Evolutionary conservation across 768 basidiomycete species (phyloP).

Genomic region (Tulasnella sp.): DNA sequence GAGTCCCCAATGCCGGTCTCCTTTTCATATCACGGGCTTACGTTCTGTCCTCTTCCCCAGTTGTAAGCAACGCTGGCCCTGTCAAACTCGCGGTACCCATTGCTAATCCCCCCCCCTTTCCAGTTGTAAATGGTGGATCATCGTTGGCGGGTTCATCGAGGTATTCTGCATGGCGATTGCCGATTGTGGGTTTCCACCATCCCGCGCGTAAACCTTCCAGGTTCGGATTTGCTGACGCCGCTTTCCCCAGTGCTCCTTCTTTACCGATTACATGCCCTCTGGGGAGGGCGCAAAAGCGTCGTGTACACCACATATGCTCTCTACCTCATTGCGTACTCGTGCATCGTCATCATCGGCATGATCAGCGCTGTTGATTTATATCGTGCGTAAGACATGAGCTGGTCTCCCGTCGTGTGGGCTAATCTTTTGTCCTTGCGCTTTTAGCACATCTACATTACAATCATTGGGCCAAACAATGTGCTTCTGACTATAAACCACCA

Average conservation of each 20-base stretch:
- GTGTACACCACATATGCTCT: not conserved
- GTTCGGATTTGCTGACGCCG: too few relatives aligned
- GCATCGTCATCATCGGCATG: not conserved
- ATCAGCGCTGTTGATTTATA: not conserved
- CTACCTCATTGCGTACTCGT: not conserved
- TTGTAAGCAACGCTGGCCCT: not conserved
- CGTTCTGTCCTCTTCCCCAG: not conserved
- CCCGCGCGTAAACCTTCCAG: too few relatives aligned
- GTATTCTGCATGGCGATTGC: too few relatives aligned
- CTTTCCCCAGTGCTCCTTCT: not conserved
- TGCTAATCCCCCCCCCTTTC: not conserved
- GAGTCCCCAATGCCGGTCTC: not conserved
- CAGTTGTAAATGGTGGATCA: not conserved
- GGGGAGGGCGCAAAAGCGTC: not conserved
- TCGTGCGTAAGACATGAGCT: not conserved
- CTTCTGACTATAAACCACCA: not conserved
- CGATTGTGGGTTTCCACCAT: too few relatives aligned
- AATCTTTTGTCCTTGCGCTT: not conserved
- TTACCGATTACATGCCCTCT: not conserved
- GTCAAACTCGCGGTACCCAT: too few relatives aligned
- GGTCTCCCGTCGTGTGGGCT: not conserved
- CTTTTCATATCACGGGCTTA: not conserved
- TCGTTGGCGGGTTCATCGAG: too few relatives aligned
- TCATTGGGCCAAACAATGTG: not conserved
- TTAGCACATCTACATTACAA: not conserved